These are phyloP conservation scores for Penicillium sumatraense DNA, from an alignment of 2,329 filamentous ascomycete species.

Conservation along the genomic window DNA sequence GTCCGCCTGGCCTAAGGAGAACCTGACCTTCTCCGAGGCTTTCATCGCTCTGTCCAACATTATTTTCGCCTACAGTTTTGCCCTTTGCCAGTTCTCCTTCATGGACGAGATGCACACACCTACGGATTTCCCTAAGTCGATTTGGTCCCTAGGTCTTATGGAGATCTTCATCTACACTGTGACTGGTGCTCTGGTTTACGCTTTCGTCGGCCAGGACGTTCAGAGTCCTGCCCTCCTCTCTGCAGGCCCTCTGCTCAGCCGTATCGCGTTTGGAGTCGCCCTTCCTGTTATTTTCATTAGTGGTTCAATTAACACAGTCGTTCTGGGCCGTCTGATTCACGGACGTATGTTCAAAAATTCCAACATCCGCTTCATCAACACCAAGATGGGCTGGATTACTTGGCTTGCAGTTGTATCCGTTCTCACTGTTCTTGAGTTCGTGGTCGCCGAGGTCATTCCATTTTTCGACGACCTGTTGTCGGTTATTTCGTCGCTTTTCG, in stretches of 20 bases:
- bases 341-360: conserved; percentile 37
- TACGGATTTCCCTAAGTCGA: conserved; percentile 40
- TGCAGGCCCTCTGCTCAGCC: conserved; percentile 30
- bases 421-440: conserved; percentile 56
- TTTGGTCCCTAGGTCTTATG: conserved; percentile 42
- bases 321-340: conserved; percentile 38
- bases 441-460: conserved; percentile 66
- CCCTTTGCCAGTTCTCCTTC: conserved; percentile 44
- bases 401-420: conserved; percentile 34
- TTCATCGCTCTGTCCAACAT: conserved; percentile 40
- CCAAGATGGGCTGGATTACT: conserved; percentile 38
- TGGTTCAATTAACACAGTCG: conserved; percentile 39
- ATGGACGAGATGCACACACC: conserved; percentile 43
- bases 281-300: conserved; percentile 41
- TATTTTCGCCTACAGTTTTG: conserved; percentile 49
- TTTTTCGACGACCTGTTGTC: conserved; percentile 72
- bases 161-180: conserved; percentile 40
- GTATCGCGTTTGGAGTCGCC: conserved; percentile 37
- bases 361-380: conserved; percentile 39
- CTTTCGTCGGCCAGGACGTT: conserved; percentile 37
- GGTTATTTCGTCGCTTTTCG: conserved; percentile 65
- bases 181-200: conserved; percentile 36
- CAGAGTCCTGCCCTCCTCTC: conserved; percentile 36
- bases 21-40: conserved; percentile 32
- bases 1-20: conserved; percentile 29